These are phyloP conservation scores for Boletellus sp. DNA, from an alignment of 1,284 basidiomycete genomes.

Conservation along the genomic window DNA sequence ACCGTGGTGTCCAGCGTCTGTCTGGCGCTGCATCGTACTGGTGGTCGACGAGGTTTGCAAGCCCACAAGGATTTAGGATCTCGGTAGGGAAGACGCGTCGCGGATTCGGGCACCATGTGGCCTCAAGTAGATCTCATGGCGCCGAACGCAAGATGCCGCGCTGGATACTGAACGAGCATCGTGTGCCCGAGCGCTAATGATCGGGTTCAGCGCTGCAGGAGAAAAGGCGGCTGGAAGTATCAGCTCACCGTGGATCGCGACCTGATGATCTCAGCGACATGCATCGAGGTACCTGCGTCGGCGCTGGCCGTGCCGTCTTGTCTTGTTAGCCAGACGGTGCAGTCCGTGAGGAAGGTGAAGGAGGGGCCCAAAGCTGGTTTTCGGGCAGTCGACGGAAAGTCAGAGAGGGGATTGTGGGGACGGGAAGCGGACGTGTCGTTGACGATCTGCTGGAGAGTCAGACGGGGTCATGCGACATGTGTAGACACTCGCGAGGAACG, in stretches of 20 bases:
- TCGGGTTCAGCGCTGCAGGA: no score
- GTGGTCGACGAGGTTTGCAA: no score
- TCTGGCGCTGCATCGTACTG: no score
- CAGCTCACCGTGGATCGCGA: constrained; percentile 47
- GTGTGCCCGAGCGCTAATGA: constrained; percentile 38
- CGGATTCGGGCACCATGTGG: no score
- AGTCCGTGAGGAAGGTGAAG: constrained; percentile 68
- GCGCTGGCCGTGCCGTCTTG: constrained; percentile 5
- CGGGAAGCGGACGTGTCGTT: constrained; percentile 41
- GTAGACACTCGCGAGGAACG: constrained; percentile 46
- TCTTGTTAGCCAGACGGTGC: constrained; percentile 61
- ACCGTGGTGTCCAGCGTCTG: no score
- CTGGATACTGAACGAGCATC: constrained; percentile 35
- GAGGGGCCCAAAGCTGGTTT: constrained; percentile 74
- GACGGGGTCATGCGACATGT: background rate
- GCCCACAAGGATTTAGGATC: no score
- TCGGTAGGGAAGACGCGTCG: no score
- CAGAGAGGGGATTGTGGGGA: constrained; percentile 38
- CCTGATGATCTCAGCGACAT: constrained; percentile 39
- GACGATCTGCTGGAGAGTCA: constrained; percentile 36
- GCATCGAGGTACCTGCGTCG: constrained; percentile 19
- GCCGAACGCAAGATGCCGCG: constrained; percentile 22
- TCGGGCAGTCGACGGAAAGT: constrained; percentile 39
- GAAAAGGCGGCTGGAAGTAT: background rate
- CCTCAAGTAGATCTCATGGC: constrained; percentile 2